Conservation (phyloP, 2,329 filamentous ascomycete genomes). For the Aspergillus pseudotamarii region DNA sequence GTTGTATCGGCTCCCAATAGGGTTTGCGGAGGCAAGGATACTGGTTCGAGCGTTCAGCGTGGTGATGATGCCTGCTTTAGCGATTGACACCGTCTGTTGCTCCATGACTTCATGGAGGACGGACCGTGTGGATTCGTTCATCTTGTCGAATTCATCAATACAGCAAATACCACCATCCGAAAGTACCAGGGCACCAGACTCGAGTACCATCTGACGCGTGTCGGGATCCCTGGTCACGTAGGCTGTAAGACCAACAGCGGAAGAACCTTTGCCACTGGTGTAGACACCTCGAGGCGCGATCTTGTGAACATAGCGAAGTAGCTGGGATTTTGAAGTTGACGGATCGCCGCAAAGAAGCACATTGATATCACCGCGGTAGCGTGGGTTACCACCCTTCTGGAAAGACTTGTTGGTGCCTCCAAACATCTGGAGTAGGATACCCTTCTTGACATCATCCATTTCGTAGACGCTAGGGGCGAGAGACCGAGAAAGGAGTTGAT, state of each 20-base stretch:
- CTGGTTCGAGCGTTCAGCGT: slow-evolving; percentile 94
- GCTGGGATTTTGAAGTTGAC: slow-evolving; percentile 93
- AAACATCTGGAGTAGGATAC: slow-evolving; percentile 93
- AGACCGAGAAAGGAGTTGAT: slow-evolving; percentile 87
- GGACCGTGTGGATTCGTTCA: slow-evolving; percentile 73
- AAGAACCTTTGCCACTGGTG: slow-evolving; percentile 75
- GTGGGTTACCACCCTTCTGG: slow-evolving; percentile 91
- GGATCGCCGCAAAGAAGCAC: slow-evolving; percentile 95
- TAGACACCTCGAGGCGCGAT: slow-evolving; percentile 88
- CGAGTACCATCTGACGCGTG: slow-evolving; percentile 71
- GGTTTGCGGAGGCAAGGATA: slow-evolving; percentile 95
- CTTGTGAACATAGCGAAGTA: slow-evolving; percentile 93
- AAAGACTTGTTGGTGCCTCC: slow-evolving; percentile 98
- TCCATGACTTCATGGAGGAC: slow-evolving; percentile 82
- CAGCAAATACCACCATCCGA: slow-evolving; percentile 77
- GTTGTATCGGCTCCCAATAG: slow-evolving; percentile 97
- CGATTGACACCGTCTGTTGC: slow-evolving; percentile 77
- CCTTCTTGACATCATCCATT: slow-evolving; percentile 98
- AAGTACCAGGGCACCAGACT: slow-evolving; percentile 73
- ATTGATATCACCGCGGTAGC: slow-evolving; percentile 97
- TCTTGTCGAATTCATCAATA: slow-evolving; percentile 80
- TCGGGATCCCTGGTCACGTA: slow-evolving; percentile 76
- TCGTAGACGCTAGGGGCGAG: slow-evolving; percentile 95
- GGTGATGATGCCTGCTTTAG: slow-evolving; percentile 77
- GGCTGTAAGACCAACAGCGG: slow-evolving; percentile 75